Conservation (phyloP, 192 early-diverging fungal genomes). For the Backusella liffmaniae region DNA sequence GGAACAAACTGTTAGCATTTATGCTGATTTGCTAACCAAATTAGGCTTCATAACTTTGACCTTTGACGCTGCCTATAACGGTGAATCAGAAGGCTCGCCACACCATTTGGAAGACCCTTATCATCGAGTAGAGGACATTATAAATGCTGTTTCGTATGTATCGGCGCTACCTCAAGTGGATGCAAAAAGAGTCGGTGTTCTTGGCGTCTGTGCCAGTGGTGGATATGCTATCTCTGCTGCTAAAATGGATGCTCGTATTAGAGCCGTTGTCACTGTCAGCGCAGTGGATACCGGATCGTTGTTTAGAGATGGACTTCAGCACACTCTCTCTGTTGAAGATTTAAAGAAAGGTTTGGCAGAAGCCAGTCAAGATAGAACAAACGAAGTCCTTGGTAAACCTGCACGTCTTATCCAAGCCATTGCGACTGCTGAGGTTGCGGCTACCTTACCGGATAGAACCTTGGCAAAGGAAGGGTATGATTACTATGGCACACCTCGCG, state of each 20-base stretch:
- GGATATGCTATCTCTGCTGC: slow-evolving; percentile 20
- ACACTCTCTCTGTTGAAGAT: slow-evolving; percentile 1
- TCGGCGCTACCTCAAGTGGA: slow-evolving; percentile 15
- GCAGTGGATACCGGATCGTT: slow-evolving; percentile 13
- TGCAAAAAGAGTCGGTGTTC: slow-evolving; percentile 18
- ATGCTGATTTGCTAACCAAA: slow-evolving; percentile 18
- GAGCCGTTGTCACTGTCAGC: slow-evolving; percentile 19
- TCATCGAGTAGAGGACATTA: slow-evolving; percentile 18
- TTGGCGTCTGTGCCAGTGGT: slow-evolving; percentile 36
- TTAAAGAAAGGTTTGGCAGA: slow-evolving; percentile 11
- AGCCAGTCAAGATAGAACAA: slow-evolving; percentile 13
- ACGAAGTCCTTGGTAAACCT: slow-evolving; percentile 22
- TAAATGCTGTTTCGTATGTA: slow-evolving; percentile 30
- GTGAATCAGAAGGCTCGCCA: slow-evolving; percentile 27
- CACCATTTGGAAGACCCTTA: slow-evolving; percentile 28
- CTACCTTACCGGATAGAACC: slow-evolving; percentile 4
- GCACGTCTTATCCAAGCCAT: slow-evolving; percentile 17
- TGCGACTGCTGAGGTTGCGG: not conserved
- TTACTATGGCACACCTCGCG: slow-evolving; percentile 32
- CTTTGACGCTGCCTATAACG: slow-evolving; percentile 29
- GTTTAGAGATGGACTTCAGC: slow-evolving; percentile 1
- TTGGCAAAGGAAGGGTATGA: slow-evolving; percentile 25
- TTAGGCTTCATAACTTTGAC: slow-evolving; percentile 26
- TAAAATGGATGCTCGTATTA: slow-evolving; percentile 24
- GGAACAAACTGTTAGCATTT: slow-evolving; percentile 29